Base-by-base conservation (phyloP, 345 rosid genomes). In the Erodium maritimum region DNA sequence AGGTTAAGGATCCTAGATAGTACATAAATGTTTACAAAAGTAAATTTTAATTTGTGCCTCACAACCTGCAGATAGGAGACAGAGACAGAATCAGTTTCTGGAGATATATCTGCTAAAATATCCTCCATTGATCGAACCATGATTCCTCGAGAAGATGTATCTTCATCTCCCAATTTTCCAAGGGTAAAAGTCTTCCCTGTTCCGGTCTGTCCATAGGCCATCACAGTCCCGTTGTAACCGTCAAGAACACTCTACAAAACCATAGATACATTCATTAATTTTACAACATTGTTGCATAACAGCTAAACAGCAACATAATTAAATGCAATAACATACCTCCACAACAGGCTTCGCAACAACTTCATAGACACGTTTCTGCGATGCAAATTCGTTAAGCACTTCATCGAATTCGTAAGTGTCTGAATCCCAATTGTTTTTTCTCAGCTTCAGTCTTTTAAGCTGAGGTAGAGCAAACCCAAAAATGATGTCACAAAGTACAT, bases 91-190 rank as follows among this genome's bases (percentile, higher is more conserved):
- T 87, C 93, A 0, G 78, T 77, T 42, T 85, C 97, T 52, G 67
- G 45, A 12, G 95, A 82, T 50, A 85, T 73, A 69, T 77, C 80
- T 1, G 88, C 87, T 57, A 90, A 64, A 45, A 94, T 94, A 65
- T 90, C 90, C 70, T 94, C 99, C 99, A 94, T 85, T 53, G 99
- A 90, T 55, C 96, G 95, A 20, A 90, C 97, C 96, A 90, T 94
- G 58, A 94, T 94, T 21, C 99, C 99, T 65, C 97, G 95, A 69
- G 82, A 78, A 77, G 95, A 95, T 1, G 77, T 67, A 23, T 94
- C 99, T 77, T 90, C 95, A 68, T 84, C 96, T 65, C 99, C 99
- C 18, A 94, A 90, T 55, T 64, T 80, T 46, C 99, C 99, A 50
- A 94, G 96, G 18, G 97, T 94, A 54, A 87, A 87, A 23, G 97